Conservation (phyloP, 2,329 filamentous ascomycete genomes). For the Sodiomyces alkalinus region DNA sequence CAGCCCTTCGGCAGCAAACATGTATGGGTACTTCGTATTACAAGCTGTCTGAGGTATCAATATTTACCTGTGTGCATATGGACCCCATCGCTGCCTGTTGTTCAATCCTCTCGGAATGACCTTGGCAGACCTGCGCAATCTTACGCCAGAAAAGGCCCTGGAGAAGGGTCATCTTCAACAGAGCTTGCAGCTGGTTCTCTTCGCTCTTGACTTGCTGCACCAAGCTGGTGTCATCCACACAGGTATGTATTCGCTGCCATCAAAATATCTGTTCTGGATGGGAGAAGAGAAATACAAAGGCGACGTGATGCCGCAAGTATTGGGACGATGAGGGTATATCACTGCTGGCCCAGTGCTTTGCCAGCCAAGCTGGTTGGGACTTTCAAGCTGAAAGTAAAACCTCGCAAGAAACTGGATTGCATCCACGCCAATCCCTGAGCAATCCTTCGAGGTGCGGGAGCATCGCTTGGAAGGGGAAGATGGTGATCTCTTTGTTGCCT, state of each 20-base stretch:
- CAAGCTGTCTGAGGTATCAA: too few relatives aligned
- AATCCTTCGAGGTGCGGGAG: constrained; percentile 11
- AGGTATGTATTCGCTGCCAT: constrained; percentile 7
- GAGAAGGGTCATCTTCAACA: constrained; percentile 2
- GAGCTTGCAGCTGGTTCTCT: constrained; percentile 1
- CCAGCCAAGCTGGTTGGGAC: background rate
- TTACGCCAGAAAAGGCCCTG: constrained; percentile 4
- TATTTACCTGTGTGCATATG: too few relatives aligned
- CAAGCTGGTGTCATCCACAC: constrained; percentile 5
- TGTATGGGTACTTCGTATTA: too few relatives aligned
- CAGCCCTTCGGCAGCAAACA: too few relatives aligned
- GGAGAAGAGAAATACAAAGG: constrained; percentile 12
- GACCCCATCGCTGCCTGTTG: constrained; percentile 3
- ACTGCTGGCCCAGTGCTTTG: background rate
- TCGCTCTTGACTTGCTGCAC: constrained; percentile 5
- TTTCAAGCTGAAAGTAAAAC: too few relatives aligned
- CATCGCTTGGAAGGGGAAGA: constrained; percentile 10
- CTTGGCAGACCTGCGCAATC: constrained; percentile 4
- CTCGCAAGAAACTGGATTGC: constrained; percentile 13
- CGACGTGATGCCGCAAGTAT: constrained; percentile 13
- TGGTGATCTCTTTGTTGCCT: constrained; percentile 9
- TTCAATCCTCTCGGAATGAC: constrained; percentile 5
- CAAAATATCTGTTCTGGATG: constrained; percentile 7
- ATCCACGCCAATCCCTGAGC: constrained; percentile 11
- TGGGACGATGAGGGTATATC: background rate